These are phyloP conservation scores for Cordyceps pruinosa DNA, from an alignment of 2,329 filamentous ascomycete species.

Conservation along the genomic window DNA sequence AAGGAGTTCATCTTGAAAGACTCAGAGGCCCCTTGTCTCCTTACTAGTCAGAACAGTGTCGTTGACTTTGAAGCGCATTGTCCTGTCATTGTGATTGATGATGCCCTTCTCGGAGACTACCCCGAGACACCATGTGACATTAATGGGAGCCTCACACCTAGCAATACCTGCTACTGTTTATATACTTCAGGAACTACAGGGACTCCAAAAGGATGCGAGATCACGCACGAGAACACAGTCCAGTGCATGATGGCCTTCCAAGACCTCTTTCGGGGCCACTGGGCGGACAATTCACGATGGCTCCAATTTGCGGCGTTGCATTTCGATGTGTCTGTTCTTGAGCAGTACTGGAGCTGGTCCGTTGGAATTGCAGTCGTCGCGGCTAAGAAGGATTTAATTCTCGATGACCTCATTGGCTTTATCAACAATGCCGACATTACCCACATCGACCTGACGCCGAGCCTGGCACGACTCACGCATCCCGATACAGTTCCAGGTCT, in stretches of 20 bases:
- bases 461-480: slow-evolving; percentile 69
- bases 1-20: slow-evolving; percentile 74
- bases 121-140: slow-evolving; percentile 15
- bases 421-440: slow-evolving; percentile 71
- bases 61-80: slow-evolving; percentile 29
- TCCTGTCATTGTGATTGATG: slow-evolving; percentile 27
- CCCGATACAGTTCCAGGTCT: slow-evolving; percentile 76
- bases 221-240: slow-evolving; percentile 82
- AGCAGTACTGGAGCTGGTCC: slow-evolving; percentile 95
- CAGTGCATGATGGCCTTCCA: slow-evolving; percentile 87
- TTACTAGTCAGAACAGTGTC: slow-evolving; percentile 40
- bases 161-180: slow-evolving; percentile 69
- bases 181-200: slow-evolving; percentile 87
- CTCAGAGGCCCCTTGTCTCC: slow-evolving; percentile 56
- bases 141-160: slow-evolving; percentile 22
- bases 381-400: slow-evolving; percentile 74
- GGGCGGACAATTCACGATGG: slow-evolving; percentile 69
- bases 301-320: slow-evolving; percentile 92
- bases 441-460: slow-evolving; percentile 87
- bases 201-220: slow-evolving; percentile 78
- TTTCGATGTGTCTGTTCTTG: slow-evolving; percentile 87
- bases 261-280: slow-evolving; percentile 66
- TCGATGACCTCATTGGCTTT: slow-evolving; percentile 70
- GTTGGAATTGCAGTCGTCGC: slow-evolving; percentile 80
- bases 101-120: slow-evolving; percentile 22